Evolutionary conservation across 108 stramenopile genomes (phyloP).

Genomic region (Bacterosira constricta): DNA sequence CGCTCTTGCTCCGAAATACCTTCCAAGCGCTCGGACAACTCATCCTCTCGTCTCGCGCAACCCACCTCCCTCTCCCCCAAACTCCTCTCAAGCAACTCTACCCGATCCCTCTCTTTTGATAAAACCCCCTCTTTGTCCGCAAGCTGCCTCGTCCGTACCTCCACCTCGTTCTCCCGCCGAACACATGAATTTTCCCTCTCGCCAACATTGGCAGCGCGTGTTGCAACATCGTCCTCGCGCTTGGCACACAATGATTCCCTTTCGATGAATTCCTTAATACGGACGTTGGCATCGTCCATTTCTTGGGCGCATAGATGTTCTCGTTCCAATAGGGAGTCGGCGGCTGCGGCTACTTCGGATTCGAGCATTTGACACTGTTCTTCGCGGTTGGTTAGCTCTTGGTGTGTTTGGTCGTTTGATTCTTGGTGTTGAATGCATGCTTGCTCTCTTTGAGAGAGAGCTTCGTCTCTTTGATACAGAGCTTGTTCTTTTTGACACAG

Average conservation of each 20-base stretch:
- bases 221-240: constrained; percentile 12
- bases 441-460: not conserved
- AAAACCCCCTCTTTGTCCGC: not conserved
- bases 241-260: constrained; percentile 19
- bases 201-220: constrained; percentile 5
- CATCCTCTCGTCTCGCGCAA: constrained; percentile 23
- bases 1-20: constrained; percentile 13
- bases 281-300: constrained; percentile 33
- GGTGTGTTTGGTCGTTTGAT: not conserved
- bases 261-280: constrained; percentile 35
- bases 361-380: constrained; percentile 9
- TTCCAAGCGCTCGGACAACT: constrained; percentile 4
- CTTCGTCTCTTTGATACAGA: not conserved
- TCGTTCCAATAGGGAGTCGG: constrained; percentile 28
- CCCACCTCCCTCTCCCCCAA: constrained; percentile 12
- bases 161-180: constrained; percentile 16
- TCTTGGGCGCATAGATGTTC: constrained; percentile 37
- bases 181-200: constrained; percentile 11
- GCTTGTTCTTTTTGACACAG: not conserved
- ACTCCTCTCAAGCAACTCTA: constrained; percentile 15
- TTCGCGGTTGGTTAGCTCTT: not conserved
- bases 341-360: constrained; percentile 17
- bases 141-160: constrained; percentile 15
- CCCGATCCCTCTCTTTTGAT: constrained; percentile 14
- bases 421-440: not conserved